Conservation (phyloP, 1,284 basidiomycete genomes). For the Chiua sp. region DNA sequence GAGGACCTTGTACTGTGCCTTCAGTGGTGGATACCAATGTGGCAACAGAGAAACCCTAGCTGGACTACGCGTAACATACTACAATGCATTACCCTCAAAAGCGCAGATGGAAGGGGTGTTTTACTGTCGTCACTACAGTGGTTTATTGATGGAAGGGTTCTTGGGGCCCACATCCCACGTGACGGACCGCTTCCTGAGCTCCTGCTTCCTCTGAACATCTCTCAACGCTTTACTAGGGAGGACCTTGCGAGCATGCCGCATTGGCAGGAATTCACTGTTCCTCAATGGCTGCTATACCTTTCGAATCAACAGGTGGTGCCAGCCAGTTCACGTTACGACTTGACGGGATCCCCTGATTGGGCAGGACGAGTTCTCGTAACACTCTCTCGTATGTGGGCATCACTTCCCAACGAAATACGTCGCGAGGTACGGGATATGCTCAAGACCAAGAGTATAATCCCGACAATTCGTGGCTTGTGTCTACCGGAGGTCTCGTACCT, state of each 20-base stretch:
- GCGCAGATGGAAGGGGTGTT: neutral
- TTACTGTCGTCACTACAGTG: conserved; percentile 2
- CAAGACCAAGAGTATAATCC: conserved; percentile 49
- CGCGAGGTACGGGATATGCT: neutral
- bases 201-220: conserved; percentile 5
- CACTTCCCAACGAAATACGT: conserved; percentile 55
- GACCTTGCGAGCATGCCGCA: conserved; percentile 69
- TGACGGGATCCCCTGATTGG: conserved; percentile 69
- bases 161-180: conserved; percentile 65
- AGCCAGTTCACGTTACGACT: conserved; percentile 25
- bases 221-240: conserved; percentile 57
- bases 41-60: neutral
- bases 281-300: conserved; percentile 35
- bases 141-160: neutral
- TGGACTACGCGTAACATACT: neutral
- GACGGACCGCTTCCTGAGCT: conserved; percentile 71
- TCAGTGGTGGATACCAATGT: conserved; percentile 73
- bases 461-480: conserved; percentile 50
- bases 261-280: conserved; percentile 73
- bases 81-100: neutral
- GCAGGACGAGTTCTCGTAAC: conserved; percentile 58
- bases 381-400: conserved; percentile 21
- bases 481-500: conserved; percentile 16
- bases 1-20: conserved; percentile 84
- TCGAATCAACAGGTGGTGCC: neutral